A percentile compares a stretch with the other conserved stretches of the same genome.
Conservation (phyloP, 2,329 filamentous ascomycete genomes). For the Epicoccum sorghinum region DNA sequence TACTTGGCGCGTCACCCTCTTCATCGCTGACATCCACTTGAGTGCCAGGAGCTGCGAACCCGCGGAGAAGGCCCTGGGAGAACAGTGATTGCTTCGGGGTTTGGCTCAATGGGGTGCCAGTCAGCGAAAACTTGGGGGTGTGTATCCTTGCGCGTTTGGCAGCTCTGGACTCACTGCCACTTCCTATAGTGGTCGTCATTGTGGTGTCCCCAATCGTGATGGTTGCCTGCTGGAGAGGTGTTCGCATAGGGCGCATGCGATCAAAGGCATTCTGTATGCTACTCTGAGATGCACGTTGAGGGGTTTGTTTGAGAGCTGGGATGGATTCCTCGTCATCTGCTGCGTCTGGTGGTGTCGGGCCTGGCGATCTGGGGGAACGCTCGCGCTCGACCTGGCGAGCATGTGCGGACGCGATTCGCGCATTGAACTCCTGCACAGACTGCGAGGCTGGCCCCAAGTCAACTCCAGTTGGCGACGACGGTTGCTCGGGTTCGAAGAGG, state of each 20-base stretch:
- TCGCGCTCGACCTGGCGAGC: conserved; percentile 24
- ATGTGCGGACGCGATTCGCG: conserved; percentile 44
- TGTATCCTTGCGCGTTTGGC: conserved; percentile 56
- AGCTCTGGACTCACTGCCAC: conserved; percentile 48
- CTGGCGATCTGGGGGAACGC: conserved; percentile 16
- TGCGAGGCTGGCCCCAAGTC: conserved; percentile 21
- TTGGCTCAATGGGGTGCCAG: conserved; percentile 35
- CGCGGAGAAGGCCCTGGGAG: conserved; percentile 56
- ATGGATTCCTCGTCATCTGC: conserved; percentile 33
- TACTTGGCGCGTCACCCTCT: conserved; percentile 27
- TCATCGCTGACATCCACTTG: conserved; percentile 42
- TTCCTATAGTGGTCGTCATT: conserved; percentile 69
- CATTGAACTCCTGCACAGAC: conserved; percentile 50
- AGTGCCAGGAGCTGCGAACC: conserved; percentile 63
- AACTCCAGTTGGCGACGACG: conserved; percentile 7
- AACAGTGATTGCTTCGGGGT: conserved; percentile 46
- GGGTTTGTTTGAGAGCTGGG: conserved; percentile 37
- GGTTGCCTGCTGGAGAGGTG: conserved; percentile 69
- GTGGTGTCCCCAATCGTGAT: conserved; percentile 76
- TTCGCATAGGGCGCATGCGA: conserved; percentile 68
- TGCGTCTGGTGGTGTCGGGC: conserved; percentile 11
- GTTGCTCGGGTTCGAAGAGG: conserved; percentile 31
- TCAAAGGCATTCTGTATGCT: conserved; percentile 67
- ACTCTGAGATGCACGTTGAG: conserved; percentile 42
- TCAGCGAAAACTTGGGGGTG: conserved; percentile 44